Percentiles rank a stretch among this genome's conserved stretches.
phyloP scores from a whole-genome alignment of 371 early-diverging fungal species.

The Rozella allomycis region DNA sequence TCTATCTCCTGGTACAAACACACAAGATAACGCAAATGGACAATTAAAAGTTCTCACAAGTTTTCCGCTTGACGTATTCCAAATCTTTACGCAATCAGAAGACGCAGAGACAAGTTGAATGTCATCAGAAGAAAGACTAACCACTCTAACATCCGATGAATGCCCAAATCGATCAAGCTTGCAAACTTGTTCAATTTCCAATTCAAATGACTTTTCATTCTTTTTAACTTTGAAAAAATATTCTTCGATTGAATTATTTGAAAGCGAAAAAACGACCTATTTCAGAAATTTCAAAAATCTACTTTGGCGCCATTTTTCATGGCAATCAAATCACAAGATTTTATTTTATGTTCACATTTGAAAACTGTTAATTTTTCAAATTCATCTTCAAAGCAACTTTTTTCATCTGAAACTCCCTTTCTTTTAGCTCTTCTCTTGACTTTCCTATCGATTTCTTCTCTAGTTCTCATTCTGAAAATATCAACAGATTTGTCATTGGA shows the following conservation, averaged over 20 bases:
- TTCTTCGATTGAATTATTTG: slow-evolving; percentile 48
- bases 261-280: slow-evolving; percentile 12
- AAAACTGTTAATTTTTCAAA: slow-evolving; percentile 35
- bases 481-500: slow-evolving; percentile 59
- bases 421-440: slow-evolving; percentile 52
- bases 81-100: slow-evolving; percentile 53
- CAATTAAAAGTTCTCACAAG: slow-evolving; percentile 71
- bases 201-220: slow-evolving; percentile 35
- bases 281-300: not conserved
- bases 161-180: slow-evolving; percentile 69
- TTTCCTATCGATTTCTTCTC: slow-evolving; percentile 56
- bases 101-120: slow-evolving; percentile 52
- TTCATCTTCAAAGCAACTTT: slow-evolving; percentile 30
- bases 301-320: slow-evolving; percentile 9
- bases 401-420: slow-evolving; percentile 33
- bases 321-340: slow-evolving; percentile 62
- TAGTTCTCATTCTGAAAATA: slow-evolving; percentile 46
- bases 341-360: slow-evolving; percentile 41
- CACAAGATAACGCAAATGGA: slow-evolving; percentile 57
- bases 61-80: slow-evolving; percentile 55
- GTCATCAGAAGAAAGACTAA: slow-evolving; percentile 65
- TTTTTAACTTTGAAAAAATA: slow-evolving; percentile 49
- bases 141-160: slow-evolving; percentile 62
- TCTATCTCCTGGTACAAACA: slow-evolving; percentile 76
- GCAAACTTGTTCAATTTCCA: slow-evolving; percentile 12